Conservation (phyloP, 2,329 filamentous ascomycete genomes). For the Colletotrichum cuscutae region DNA sequence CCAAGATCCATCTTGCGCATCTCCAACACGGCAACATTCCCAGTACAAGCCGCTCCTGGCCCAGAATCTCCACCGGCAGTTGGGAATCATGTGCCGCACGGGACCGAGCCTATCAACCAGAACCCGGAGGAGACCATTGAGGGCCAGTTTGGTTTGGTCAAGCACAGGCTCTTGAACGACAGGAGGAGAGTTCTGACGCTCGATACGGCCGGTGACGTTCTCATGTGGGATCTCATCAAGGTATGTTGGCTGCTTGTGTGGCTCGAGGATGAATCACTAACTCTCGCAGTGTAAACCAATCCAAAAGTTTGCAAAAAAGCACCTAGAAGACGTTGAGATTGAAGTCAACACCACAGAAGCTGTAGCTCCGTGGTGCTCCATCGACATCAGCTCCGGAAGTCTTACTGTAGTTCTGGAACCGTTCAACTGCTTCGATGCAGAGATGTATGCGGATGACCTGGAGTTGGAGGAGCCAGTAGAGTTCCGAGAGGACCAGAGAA, state of each 20-base stretch:
- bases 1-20: constrained; percentile 82
- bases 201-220: constrained; percentile 93
- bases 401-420: constrained; percentile 92
- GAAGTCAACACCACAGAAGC: constrained; percentile 89
- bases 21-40: constrained; percentile 85
- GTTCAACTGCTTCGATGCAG: constrained; percentile 96
- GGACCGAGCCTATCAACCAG: constrained; percentile 70
- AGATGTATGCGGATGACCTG: constrained; percentile 95
- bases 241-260: constrained; percentile 54
- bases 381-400: constrained; percentile 92
- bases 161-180: constrained; percentile 92
- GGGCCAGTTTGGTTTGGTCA: constrained; percentile 94
- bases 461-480: constrained; percentile 77
- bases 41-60: constrained; percentile 63
- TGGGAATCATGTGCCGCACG: constrained; percentile 23
- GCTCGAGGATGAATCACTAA: constrained; percentile 30
- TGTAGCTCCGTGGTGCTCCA: constrained; percentile 95
- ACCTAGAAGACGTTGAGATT: constrained; percentile 90
- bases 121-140: constrained; percentile 86
- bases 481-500: constrained; percentile 93
- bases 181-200: constrained; percentile 88
- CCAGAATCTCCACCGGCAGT: constrained; percentile 59
- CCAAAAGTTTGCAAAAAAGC: constrained; percentile 91
- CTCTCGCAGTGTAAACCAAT: constrained; percentile 79
- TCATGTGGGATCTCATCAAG: constrained; percentile 93